Evolutionary conservation across 108 stramenopile species (phyloP).

Genomic region (Aurantiochytrium sp.): DNA sequence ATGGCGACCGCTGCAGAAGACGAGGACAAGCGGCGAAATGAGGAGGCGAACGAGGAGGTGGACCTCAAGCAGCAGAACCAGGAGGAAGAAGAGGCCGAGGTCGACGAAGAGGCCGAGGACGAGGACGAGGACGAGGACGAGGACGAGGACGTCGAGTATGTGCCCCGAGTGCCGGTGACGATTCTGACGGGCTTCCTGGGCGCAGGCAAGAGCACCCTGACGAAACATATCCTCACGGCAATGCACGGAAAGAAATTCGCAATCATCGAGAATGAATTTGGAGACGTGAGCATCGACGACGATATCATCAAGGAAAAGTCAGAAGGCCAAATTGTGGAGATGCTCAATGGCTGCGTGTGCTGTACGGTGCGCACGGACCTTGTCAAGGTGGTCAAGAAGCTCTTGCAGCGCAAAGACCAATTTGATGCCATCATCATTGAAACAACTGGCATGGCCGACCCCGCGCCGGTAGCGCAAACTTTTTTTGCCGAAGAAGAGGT

Average conservation of each 20-base stretch:
- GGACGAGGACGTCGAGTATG: neutral
- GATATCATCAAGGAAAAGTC: slow-evolving; percentile 50
- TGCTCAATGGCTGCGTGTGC: slow-evolving; percentile 63
- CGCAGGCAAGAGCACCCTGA: slow-evolving; percentile 60
- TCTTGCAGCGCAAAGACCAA: slow-evolving; percentile 50
- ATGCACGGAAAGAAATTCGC: slow-evolving; percentile 74
- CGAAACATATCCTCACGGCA: slow-evolving; percentile 64
- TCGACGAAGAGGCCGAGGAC: neutral
- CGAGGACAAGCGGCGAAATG: neutral
- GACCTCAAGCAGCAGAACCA: neutral
- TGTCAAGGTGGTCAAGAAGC: slow-evolving; percentile 64
- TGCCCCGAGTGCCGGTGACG: slow-evolving; percentile 40
- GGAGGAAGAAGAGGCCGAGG: neutral
- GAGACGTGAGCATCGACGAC: slow-evolving; percentile 83
- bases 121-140: neutral
- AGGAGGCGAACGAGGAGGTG: neutral
- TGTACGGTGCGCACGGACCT: slow-evolving; percentile 55
- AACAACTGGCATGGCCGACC: slow-evolving; percentile 92
- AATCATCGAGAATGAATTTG: slow-evolving; percentile 79
- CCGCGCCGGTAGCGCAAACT: slow-evolving; percentile 82
- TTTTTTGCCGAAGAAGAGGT: slow-evolving; percentile 87
- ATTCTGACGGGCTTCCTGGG: slow-evolving; percentile 56
- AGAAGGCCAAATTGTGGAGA: slow-evolving; percentile 42
- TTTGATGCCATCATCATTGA: slow-evolving; percentile 91
- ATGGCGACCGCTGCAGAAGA: neutral